Evolutionary conservation across 345 rosid genomes (phyloP).

Genomic region (Pugionium dolabratum): DNA sequence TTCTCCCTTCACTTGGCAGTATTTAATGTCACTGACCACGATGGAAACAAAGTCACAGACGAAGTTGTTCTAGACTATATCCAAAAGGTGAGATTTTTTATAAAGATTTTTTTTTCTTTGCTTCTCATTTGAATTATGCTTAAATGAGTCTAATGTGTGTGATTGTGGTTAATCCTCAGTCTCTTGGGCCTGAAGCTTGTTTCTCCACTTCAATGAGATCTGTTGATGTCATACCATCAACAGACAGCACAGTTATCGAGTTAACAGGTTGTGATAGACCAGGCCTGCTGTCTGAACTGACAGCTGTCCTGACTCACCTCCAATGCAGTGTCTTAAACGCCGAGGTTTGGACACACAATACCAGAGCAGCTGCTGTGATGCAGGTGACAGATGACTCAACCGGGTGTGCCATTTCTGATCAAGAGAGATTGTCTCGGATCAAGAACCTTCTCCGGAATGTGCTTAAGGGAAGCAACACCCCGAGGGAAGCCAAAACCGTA

Average conservation of each 20-base stretch:
- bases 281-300: conserved; percentile 84
- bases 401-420: conserved; percentile 62
- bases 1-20: conserved; percentile 44
- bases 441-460: conserved; percentile 74
- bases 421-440: conserved; percentile 61
- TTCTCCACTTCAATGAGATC: conserved; percentile 67
- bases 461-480: conserved; percentile 71
- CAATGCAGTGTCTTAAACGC: conserved; percentile 82
- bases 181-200: conserved; percentile 80
- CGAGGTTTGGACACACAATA: conserved; percentile 95
- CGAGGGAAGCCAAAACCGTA: conserved; percentile 65
- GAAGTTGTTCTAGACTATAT: conserved; percentile 76
- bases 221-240: conserved; percentile 66
- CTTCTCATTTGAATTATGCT: conserved; percentile 3
- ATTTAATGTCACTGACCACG: conserved; percentile 84
- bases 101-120: conserved; percentile 9
- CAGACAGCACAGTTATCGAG: conserved; percentile 79
- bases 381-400: conserved; percentile 76
- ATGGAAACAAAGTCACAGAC: conserved; percentile 78
- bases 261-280: conserved; percentile 89
- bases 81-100: conserved; percentile 54
- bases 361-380: conserved; percentile 89
- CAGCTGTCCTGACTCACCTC: conserved; percentile 79
- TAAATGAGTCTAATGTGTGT: conserved; percentile 28
- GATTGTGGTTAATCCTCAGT: conserved; percentile 43